A percentile compares a stretch with the other conserved stretches of the same genome.
phyloP scores from a whole-genome alignment of 2,329 filamentous ascomycete species.

The Penicillium brasilianum region DNA sequence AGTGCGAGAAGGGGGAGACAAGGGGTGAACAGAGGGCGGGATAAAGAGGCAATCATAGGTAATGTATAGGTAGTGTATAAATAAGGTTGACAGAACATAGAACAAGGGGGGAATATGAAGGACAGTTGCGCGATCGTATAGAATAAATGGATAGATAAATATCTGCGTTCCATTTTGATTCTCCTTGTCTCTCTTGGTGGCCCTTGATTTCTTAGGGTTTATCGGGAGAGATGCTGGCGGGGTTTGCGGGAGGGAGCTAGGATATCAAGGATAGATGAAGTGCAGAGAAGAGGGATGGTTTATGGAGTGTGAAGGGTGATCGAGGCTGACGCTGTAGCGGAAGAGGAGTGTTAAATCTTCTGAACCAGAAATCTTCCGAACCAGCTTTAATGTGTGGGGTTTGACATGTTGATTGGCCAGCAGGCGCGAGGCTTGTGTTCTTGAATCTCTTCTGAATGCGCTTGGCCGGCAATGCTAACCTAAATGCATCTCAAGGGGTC shows the following conservation, averaged over 20 bases:
- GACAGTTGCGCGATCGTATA: slow-evolving; percentile 3
- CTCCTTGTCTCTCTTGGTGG: not conserved
- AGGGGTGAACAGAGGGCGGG: slow-evolving; percentile 4
- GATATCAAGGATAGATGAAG: slow-evolving; percentile 11
- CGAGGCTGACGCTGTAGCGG: not conserved
- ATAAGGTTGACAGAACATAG: slow-evolving; percentile 13
- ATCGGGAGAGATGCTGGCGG: not conserved
- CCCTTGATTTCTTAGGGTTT: not conserved
- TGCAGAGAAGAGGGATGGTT: not conserved
- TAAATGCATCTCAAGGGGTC: not conserved
- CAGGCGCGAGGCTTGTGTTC: not conserved
- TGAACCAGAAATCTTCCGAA: not conserved
- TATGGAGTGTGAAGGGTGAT: too few species aligned
- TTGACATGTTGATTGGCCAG: not conserved
- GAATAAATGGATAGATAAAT: slow-evolving; percentile 7
- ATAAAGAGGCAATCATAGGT: slow-evolving; percentile 14
- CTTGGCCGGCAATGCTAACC: not conserved
- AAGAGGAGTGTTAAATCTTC: not conserved
- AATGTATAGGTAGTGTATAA: slow-evolving; percentile 9
- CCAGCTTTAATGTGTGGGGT: not conserved
- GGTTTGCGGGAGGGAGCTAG: not conserved
- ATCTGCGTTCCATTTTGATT: not conserved
- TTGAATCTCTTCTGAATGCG: not conserved
- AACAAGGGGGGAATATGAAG: slow-evolving; percentile 17
- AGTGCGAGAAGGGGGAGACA: slow-evolving; percentile 11